Evolutionary conservation across 805 yeast genomes (phyloP).

Genomic region (Zygosaccharomyces bisporus): DNA sequence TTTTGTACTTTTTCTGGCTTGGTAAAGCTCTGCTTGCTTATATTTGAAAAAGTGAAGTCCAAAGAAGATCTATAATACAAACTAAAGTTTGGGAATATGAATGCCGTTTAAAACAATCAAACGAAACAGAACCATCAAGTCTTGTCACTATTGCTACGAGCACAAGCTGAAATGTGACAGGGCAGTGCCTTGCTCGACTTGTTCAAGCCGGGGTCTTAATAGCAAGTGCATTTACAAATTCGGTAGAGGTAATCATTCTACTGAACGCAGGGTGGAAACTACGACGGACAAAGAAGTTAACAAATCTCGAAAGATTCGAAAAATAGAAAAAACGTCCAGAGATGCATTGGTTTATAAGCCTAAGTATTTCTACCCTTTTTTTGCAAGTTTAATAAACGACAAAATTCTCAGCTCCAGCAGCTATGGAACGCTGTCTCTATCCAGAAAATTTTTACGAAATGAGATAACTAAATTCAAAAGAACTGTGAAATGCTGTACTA

Average conservation of each 20-base stretch:
- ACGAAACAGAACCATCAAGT: slow-evolving; percentile 27
- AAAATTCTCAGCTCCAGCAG: slow-evolving; percentile 17
- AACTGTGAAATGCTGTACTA: slow-evolving; percentile 8
- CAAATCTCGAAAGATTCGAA: neutral
- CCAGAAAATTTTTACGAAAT: slow-evolving; percentile 20
- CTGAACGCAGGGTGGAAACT: neutral
- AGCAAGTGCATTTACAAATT: slow-evolving; percentile 27
- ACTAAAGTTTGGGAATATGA: too few species aligned
- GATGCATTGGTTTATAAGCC: slow-evolving; percentile 19
- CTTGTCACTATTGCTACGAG: slow-evolving; percentile 29
- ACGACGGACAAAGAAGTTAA: neutral
- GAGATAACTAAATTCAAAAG: slow-evolving; percentile 22
- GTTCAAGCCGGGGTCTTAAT: slow-evolving; percentile 10
- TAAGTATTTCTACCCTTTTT: slow-evolving; percentile 28
- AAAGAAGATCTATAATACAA: too few species aligned
- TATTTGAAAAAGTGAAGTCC: slow-evolving; percentile 1
- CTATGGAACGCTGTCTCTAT: slow-evolving; percentile 8
- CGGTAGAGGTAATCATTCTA: slow-evolving; percentile 5
- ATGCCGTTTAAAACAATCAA: slow-evolving; percentile 19
- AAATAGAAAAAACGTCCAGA: slow-evolving; percentile 3
- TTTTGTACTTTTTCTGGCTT: neutral
- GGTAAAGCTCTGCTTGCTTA: neutral
- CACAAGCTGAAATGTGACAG: slow-evolving; percentile 30
- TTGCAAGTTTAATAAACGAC: slow-evolving; percentile 23
- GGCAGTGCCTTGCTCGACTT: slow-evolving; percentile 25